phyloP scores from a whole-genome alignment of 73 alveolate species.

The Paramecium octaurelia region DNA sequence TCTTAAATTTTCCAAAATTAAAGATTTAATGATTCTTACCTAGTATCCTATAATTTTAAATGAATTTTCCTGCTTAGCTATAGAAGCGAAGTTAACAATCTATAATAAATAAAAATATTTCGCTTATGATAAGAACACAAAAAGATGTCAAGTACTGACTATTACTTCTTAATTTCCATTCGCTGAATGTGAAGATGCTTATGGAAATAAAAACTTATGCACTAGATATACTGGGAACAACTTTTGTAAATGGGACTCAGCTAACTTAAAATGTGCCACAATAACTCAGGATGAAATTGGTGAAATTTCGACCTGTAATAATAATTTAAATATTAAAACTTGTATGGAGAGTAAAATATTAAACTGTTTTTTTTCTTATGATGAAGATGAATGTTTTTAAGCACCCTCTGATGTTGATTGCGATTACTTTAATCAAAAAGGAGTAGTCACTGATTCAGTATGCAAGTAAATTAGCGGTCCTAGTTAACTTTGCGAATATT shows the following conservation, averaged over 20 bases:
- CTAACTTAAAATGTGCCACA: background rate
- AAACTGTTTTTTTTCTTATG: background rate
- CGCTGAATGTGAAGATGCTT: background rate
- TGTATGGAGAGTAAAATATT: background rate
- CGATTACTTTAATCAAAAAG: too few relatives aligned
- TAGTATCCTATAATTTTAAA: background rate
- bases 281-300: background rate
- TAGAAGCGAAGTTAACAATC: background rate
- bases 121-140: background rate
- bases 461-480: too few relatives aligned
- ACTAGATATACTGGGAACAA: background rate
- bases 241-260: background rate
- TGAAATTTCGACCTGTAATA: background rate
- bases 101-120: background rate
- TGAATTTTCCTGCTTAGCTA: background rate
- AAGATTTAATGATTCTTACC: background rate
- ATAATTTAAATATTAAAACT: background rate
- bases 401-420: too few relatives aligned
- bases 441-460: too few relatives aligned
- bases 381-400: background rate
- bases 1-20: background rate
- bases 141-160: background rate
- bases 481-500: too few relatives aligned
- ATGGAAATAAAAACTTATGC: background rate
- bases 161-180: too few relatives aligned